Percentiles rank a stretch among this genome's conserved stretches.
These are phyloP conservation scores for Maudiozyma serrabonitensis DNA, from an alignment of 805 yeast species.

Conservation along the genomic window DNA sequence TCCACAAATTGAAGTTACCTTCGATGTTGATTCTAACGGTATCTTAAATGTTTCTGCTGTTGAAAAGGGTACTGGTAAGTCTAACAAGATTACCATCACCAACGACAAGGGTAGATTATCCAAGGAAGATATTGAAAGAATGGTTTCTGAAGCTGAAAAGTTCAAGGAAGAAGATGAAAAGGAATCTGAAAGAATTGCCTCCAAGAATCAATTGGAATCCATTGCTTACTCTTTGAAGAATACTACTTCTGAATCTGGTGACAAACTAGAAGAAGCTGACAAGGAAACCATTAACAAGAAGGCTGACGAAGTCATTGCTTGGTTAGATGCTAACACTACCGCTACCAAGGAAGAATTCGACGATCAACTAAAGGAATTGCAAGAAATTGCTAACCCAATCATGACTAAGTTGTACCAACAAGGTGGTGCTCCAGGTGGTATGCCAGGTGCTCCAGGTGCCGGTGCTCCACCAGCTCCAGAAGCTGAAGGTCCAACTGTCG, in stretches of 20 bases:
- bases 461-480: constrained; percentile 57
- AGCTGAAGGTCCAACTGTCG: constrained; percentile 66
- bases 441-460: constrained; percentile 31
- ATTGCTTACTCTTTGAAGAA: constrained; percentile 91
- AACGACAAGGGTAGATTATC: constrained; percentile 98
- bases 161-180: constrained; percentile 94
- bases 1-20: constrained; percentile 96
- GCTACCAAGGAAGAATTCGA: constrained; percentile 88
- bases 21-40: constrained; percentile 96
- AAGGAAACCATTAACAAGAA: constrained; percentile 69
- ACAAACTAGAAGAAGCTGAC: constrained; percentile 68
- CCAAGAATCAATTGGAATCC: constrained; percentile 94
- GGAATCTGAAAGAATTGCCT: constrained; percentile 85
- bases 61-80: constrained; percentile 98
- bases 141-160: constrained; percentile 97
- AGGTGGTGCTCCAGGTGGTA: constrained; percentile 73
- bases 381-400: constrained; percentile 93
- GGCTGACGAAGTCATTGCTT: constrained; percentile 72
- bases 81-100: constrained; percentile 93
- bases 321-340: constrained; percentile 90
- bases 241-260: constrained; percentile 67
- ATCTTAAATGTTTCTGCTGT: constrained; percentile 93
- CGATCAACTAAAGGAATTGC: constrained; percentile 94
- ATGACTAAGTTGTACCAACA: constrained; percentile 94
- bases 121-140: constrained; percentile 94